These are phyloP conservation scores for Pochonia chlamydosporia DNA, from an alignment of 2,329 filamentous ascomycete genomes.

Conservation along the genomic window DNA sequence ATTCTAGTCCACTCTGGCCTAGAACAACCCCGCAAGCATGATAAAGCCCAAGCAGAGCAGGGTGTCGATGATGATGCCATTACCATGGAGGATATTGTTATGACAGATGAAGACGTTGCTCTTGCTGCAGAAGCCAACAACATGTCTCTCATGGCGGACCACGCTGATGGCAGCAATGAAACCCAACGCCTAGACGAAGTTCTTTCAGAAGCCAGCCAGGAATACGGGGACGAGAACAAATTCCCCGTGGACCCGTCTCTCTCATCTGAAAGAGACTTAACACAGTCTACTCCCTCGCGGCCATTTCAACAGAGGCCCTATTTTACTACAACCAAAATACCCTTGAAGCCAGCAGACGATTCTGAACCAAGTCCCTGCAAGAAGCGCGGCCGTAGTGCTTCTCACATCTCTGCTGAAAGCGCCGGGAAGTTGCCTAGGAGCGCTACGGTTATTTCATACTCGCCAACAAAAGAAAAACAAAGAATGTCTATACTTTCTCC, in stretches of 20 bases:
- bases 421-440: constrained; percentile 39
- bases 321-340: constrained; percentile 72
- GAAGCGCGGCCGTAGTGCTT: constrained; percentile 45
- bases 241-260: constrained; percentile 49
- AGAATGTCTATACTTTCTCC: neutral
- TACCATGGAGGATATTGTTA: constrained; percentile 38
- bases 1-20: constrained; percentile 36
- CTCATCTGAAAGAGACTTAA: constrained; percentile 12
- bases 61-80: constrained; percentile 19
- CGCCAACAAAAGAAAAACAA: constrained; percentile 39
- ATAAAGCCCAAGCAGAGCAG: constrained; percentile 9
- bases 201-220: constrained; percentile 56
- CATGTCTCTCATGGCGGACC: constrained; percentile 49
- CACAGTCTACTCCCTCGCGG: constrained; percentile 52
- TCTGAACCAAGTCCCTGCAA: constrained; percentile 42
- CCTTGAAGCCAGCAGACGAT: constrained; percentile 63
- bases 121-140: constrained; percentile 54
- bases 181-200: constrained; percentile 35
- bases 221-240: constrained; percentile 63
- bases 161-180: constrained; percentile 18
- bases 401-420: constrained; percentile 38
- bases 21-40: constrained; percentile 10
- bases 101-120: constrained; percentile 51
- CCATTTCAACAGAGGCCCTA: constrained; percentile 42
- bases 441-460: constrained; percentile 49